A percentile compares a stretch with the other conserved stretches of the same genome.
phyloP scores from a whole-genome alignment of 1,139 yeast species.

The Eremothecium cymbalariae region DNA sequence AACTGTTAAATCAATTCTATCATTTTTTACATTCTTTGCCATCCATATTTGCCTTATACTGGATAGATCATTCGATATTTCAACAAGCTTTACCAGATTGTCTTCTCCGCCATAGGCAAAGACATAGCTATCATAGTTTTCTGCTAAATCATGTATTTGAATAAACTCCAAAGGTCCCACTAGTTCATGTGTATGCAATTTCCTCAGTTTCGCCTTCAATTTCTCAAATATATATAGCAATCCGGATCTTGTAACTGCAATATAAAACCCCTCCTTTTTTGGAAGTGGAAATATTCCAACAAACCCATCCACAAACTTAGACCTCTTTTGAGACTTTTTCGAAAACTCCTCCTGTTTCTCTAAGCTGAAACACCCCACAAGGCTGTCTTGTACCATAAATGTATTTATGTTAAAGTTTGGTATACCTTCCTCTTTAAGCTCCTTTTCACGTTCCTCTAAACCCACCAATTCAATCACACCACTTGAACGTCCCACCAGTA shows the following conservation, averaged over 20 bases:
- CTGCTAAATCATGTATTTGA: slow-evolving; percentile 42
- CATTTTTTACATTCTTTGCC: slow-evolving; percentile 61
- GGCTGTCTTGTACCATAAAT: slow-evolving; percentile 12
- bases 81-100: slow-evolving; percentile 49
- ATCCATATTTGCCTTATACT: slow-evolving; percentile 37
- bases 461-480: slow-evolving; percentile 27
- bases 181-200: slow-evolving; percentile 19
- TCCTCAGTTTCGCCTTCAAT: slow-evolving; percentile 14
- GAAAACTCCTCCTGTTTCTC: slow-evolving; percentile 19
- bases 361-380: slow-evolving; percentile 20
- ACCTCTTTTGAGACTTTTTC: slow-evolving; percentile 24
- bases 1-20: slow-evolving; percentile 53
- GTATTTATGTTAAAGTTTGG: slow-evolving; percentile 16
- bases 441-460: slow-evolving; percentile 5
- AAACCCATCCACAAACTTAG: slow-evolving; percentile 24
- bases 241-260: slow-evolving; percentile 43
- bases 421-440: slow-evolving; percentile 4
- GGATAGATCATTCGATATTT: slow-evolving; percentile 31
- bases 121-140: slow-evolving; percentile 29
- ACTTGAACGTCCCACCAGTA: slow-evolving; percentile 28
- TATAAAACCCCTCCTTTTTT: slow-evolving; percentile 18
- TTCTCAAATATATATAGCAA: slow-evolving; percentile 38
- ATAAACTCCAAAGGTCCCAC: slow-evolving; percentile 39
- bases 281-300: slow-evolving; percentile 20
- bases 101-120: slow-evolving; percentile 74